Base-by-base conservation (phyloP, 306 rosid genomes). In the Mimosa bimucronata region DNA sequence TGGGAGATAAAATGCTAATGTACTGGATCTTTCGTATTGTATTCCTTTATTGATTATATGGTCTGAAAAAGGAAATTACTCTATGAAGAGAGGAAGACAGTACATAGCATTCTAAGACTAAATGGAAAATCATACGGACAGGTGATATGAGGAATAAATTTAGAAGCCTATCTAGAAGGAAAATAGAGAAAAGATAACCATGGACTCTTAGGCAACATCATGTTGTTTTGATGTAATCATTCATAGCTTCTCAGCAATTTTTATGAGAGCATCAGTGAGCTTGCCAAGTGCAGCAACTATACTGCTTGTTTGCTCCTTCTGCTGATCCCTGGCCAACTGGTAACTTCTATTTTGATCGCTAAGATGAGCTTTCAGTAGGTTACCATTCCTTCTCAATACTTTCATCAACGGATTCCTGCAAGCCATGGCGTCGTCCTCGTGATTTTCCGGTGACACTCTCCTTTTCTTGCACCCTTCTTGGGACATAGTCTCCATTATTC, bases 221-320 rank as follows among this genome's bases (percentile, higher is more conserved):
- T 21, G 69, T 68, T 74, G 65, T 53, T 75, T 45, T 73, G 84
- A 75, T 50, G 58, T 50, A 66, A 66, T 64, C 58, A 34, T 46
- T 84, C 29, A 87, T 57, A 84, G 73, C 85, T 84, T 90, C 41
- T 90, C 91, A n/a, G 91, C 92, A 80, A 88, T 87, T 79, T 84
- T 82, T 70, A 28, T 77, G 14, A 90, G 26, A 70, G 89, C 92
- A 80, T 90, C 87, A 15, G 91, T 79, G 79, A 88, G 85, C 77
- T 83, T 85, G 68, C 88, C 77, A 2, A 88, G 84, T 29, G 91
- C 88, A 69, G 85, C 61, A 23, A 88, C 77, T 77, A 88, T 65
- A 82, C 42, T 78, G 38, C 76, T 79, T 16, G 74, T 64, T 18
- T 88, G 88, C 84, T 87, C 89, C 78, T 80, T 88, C 83, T 80